Percentiles rank a stretch among this genome's conserved stretches.
These are phyloP conservation scores for Blastocystis sp. DNA, from an alignment of 352 stramenopile genomes.

Conservation along the genomic window DNA sequence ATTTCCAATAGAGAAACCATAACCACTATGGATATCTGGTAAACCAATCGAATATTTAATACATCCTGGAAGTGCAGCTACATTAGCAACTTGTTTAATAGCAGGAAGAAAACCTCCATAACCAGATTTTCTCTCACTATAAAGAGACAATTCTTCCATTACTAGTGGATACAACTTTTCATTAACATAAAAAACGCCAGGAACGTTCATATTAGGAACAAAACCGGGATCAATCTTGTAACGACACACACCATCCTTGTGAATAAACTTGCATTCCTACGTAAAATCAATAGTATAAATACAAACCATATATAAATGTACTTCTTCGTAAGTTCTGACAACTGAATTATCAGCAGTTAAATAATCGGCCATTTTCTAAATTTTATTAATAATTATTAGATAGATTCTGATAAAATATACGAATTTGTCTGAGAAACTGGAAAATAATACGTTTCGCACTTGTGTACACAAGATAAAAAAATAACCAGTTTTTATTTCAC, in stretches of 20 bases:
- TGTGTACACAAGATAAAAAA: too few species aligned
- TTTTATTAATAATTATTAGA: too few species aligned
- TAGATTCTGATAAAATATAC: too few species aligned
- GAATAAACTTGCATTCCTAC: conserved; percentile 39
- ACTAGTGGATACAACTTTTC: conserved; percentile 49
- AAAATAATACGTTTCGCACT: too few species aligned
- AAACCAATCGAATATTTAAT: conserved; percentile 43
- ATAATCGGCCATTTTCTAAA: too few species aligned
- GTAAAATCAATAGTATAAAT: too few species aligned
- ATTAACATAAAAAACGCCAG: conserved; percentile 56
- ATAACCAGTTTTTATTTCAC: too few species aligned
- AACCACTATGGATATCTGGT: conserved; percentile 60
- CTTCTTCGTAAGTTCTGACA: too few species aligned
- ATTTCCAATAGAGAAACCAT: conserved; percentile 66
- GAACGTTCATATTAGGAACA: conserved; percentile 56
- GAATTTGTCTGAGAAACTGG: too few species aligned
- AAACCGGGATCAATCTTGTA: conserved; percentile 54
- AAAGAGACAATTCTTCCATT: conserved; percentile 51
- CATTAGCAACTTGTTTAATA: conserved; percentile 62
- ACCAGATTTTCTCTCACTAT: conserved; percentile 38
- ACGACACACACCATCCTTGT: conserved; percentile 21
- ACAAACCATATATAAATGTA: too few species aligned
- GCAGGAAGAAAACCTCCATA: conserved; percentile 52
- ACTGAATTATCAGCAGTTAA: too few species aligned
- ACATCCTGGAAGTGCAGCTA: conserved; percentile 58